Percentiles rank a stretch among this genome's conserved stretches.
Conservation (phyloP, 73 alveolate species). For the Blepharisma stoltei region DNA sequence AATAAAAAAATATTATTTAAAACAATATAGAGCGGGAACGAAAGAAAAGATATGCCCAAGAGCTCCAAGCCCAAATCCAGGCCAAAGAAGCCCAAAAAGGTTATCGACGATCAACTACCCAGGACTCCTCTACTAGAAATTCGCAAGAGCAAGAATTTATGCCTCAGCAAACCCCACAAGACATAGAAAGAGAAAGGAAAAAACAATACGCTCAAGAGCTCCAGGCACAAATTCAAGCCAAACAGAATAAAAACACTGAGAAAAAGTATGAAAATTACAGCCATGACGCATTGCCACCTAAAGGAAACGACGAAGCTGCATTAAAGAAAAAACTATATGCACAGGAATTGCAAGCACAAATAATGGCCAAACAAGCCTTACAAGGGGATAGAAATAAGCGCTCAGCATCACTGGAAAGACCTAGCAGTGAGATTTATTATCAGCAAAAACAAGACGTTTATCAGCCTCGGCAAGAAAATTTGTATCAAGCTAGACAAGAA, state of each 20-base stretch:
- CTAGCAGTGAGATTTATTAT: too few relatives aligned
- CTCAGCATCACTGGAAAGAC: too few relatives aligned
- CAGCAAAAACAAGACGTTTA: too few relatives aligned
- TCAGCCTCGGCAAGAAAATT: too few relatives aligned
- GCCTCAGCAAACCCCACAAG: too few relatives aligned
- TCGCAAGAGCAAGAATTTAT: too few relatives aligned
- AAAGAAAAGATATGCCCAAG: conserved; percentile 15
- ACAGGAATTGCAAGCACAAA: conserved; percentile 25
- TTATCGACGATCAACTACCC: too few relatives aligned
- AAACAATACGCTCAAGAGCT: conserved; percentile 15
- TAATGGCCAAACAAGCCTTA: background rate
- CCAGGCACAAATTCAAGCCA: conserved; percentile 11
- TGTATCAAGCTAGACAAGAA: too few relatives aligned
- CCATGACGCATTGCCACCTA: background rate
- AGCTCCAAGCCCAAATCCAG: conserved; percentile 15
- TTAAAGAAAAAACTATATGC: conserved; percentile 11
- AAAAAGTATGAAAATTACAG: background rate
- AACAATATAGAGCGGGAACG: background rate
- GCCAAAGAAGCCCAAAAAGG: background rate
- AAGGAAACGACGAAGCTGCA: background rate
- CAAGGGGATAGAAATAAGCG: background rate
- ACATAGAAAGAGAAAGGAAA: background rate
- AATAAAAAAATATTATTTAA: too few relatives aligned
- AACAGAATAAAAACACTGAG: background rate
- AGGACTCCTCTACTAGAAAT: too few relatives aligned